A percentile compares a stretch with the other conserved stretches of the same genome.
phyloP scores from a whole-genome alignment of 164 flowering plant genomes.

The Stephania yunnanensis region DNA sequence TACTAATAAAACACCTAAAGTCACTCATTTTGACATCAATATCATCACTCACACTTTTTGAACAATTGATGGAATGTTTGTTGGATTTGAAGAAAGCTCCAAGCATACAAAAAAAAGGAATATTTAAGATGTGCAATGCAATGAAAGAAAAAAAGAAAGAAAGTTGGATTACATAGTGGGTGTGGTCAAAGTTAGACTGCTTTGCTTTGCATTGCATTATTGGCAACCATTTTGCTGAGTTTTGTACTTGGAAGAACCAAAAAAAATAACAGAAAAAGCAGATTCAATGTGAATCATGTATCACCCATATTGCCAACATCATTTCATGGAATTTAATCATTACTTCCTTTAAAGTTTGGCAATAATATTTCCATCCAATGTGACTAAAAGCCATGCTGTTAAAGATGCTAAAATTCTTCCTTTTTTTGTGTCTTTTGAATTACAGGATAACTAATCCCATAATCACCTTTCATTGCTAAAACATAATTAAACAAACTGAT shows the following conservation, averaged over 20 bases:
- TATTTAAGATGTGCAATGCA: slow-evolving; percentile 26
- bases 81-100: slow-evolving; percentile 37
- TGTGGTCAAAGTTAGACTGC: slow-evolving; percentile 36
- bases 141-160: slow-evolving; percentile 10
- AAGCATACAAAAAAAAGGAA: slow-evolving; percentile 12
- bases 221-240: slow-evolving; percentile 35
- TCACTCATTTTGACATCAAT: slow-evolving; percentile 25
- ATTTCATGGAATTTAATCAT: slow-evolving; percentile 12
- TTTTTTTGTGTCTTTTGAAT: slow-evolving; percentile 11
- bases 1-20: slow-evolving; percentile 14
- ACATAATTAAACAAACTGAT: background rate
- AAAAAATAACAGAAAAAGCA: slow-evolving; percentile 15
- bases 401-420: slow-evolving; percentile 1
- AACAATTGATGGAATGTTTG: slow-evolving; percentile 37
- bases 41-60: slow-evolving; percentile 18
- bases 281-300: background rate
- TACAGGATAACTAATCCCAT: slow-evolving; percentile 25
- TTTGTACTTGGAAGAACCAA: slow-evolving; percentile 27
- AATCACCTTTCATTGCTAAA: slow-evolving; percentile 17
- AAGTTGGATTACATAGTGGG: slow-evolving; percentile 18
- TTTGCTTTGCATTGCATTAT: slow-evolving; percentile 43
- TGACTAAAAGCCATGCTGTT: background rate
- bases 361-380: slow-evolving; percentile 12
- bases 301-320: slow-evolving; percentile 16
- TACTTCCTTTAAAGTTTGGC: slow-evolving; percentile 11